These are phyloP conservation scores for Talaromyces sp. DNA, from an alignment of 2,329 filamentous ascomycete genomes.

Conservation along the genomic window DNA sequence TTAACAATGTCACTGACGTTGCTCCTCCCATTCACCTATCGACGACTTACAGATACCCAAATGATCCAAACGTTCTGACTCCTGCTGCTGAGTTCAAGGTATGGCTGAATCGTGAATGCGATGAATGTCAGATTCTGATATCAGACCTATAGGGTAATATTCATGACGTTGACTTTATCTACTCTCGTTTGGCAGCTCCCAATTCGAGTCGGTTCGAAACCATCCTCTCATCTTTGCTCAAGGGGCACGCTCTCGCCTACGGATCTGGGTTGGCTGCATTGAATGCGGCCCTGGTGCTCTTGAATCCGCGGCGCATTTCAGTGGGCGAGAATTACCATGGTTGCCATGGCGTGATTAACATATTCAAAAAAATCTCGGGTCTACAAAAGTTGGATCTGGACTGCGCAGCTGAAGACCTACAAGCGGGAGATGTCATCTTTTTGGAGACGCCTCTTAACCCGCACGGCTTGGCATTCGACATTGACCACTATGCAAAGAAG, in stretches of 20 bases:
- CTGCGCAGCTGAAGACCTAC: conserved; percentile 60
- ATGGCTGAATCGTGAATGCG: conserved; percentile 18
- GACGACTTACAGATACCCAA: conserved; percentile 72
- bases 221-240: conserved; percentile 69
- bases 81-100: conserved; percentile 48
- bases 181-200: conserved; percentile 74
- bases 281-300: conserved; percentile 76
- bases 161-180: conserved; percentile 56
- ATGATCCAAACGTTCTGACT: conserved; percentile 58
- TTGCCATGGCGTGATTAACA: conserved; percentile 74
- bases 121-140: not conserved
- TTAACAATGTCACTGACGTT: conserved; percentile 65
- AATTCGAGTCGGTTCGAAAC: conserved; percentile 82
- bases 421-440: conserved; percentile 77
- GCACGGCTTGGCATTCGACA: conserved; percentile 71
- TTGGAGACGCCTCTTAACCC: conserved; percentile 94
- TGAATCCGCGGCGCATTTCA: conserved; percentile 77
- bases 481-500: conserved; percentile 64
- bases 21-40: conserved; percentile 78
- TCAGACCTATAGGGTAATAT: not conserved
- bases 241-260: conserved; percentile 66
- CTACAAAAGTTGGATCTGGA: conserved; percentile 68
- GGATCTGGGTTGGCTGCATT: conserved; percentile 81
- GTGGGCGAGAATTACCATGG: conserved; percentile 89
- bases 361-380: conserved; percentile 71